Base-by-base conservation (phyloP, 139 green algal species). In the Haematococcus lacustris region DNA sequence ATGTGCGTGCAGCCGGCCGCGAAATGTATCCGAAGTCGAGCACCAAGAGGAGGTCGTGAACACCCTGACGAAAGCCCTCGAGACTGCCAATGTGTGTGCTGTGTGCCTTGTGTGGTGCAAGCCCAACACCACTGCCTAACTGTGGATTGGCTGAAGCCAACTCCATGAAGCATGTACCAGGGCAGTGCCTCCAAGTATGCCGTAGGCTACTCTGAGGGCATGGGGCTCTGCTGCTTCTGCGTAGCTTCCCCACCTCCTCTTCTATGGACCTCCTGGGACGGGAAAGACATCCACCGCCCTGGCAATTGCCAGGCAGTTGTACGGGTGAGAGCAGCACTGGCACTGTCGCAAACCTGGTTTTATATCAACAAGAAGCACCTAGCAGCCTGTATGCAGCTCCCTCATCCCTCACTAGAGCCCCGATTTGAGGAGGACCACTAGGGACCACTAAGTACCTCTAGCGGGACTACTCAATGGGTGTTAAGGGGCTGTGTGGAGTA, bases 211-310 rank as follows among this genome's bases (percentile, higher is more conserved):
- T n/a, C n/a, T n/a, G n/a, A n/a, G n/a, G n/a, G n/a, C n/a, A n/a
- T n/a, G n/a, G n/a, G n/a, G n/a, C n/a, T n/a, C n/a, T n/a, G n/a
- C n/a, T n/a, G n/a, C n/a, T n/a, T n/a, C n/a, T n/a, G n/a, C 68
- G 72, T 81, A 96, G 84, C 78, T 98, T 67, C 95, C 95, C 1
- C 95, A 99, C 74, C 77, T 99, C 74, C 83, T 99, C 21, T 98
- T 99, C 73, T 98, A 99, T 74, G 96, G 96, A 0, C 96, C 96
- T 0, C 96, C 96, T 6, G 96, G 96, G 2, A 98, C 94, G 1
- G 96, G 96, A 17, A 99, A 99, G 80, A 99, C 96, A 0, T 93
- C 94, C 1, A 97, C 91, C n/a, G 94, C 91, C 3, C 81, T 97
- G n/a, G 91, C 92, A 3, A 89, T 97, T 21, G 91, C 89, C 0